Evolutionary conservation across 2,329 filamentous ascomycete genomes (phyloP).

Genomic region (Epichloe festucae): DNA sequence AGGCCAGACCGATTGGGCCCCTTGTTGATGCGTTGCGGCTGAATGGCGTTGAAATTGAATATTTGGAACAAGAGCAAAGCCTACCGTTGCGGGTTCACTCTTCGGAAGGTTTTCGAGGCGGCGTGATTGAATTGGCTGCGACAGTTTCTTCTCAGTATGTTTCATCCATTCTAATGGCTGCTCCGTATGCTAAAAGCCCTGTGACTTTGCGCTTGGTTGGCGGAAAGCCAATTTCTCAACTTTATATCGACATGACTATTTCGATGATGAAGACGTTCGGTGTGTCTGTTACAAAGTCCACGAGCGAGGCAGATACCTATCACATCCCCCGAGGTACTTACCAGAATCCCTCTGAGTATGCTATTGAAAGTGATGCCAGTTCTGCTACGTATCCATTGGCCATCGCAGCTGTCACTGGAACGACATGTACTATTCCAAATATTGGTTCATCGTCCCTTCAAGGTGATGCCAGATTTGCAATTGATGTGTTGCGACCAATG

Average conservation of each 20-base stretch:
- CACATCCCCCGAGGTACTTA: slow-evolving; percentile 81
- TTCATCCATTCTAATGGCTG: slow-evolving; percentile 91
- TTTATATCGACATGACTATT: slow-evolving; percentile 98
- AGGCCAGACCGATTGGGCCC: slow-evolving; percentile 83
- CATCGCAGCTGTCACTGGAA: slow-evolving; percentile 88
- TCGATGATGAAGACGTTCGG: slow-evolving; percentile 95
- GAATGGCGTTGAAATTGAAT: slow-evolving; percentile 81
- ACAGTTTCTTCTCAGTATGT: slow-evolving; percentile 99
- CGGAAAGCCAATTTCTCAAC: slow-evolving; percentile 94
- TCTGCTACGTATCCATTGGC: slow-evolving; percentile 94
- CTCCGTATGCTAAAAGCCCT: slow-evolving; percentile 87
- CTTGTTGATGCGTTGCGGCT: slow-evolving; percentile 78
- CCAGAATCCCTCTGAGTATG: slow-evolving; percentile 71
- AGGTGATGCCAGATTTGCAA: slow-evolving; percentile 86
- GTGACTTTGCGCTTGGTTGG: slow-evolving; percentile 84
- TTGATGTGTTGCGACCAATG: slow-evolving; percentile 85
- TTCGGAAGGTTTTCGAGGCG: slow-evolving; percentile 70
- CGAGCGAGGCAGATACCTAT: slow-evolving; percentile 77
- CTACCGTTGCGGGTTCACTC: slow-evolving; percentile 75
- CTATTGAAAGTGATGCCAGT: slow-evolving; percentile 92
- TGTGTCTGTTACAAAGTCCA: slow-evolving; percentile 62
- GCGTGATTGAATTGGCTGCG: slow-evolving; percentile 80
- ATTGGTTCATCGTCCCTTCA: slow-evolving; percentile 87
- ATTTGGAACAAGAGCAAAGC: slow-evolving; percentile 71
- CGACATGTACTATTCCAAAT: slow-evolving; percentile 90